A percentile compares a stretch with the other conserved stretches of the same genome.
phyloP scores from a whole-genome alignment of 139 green algal genomes.

The Picochlorum sp. region DNA sequence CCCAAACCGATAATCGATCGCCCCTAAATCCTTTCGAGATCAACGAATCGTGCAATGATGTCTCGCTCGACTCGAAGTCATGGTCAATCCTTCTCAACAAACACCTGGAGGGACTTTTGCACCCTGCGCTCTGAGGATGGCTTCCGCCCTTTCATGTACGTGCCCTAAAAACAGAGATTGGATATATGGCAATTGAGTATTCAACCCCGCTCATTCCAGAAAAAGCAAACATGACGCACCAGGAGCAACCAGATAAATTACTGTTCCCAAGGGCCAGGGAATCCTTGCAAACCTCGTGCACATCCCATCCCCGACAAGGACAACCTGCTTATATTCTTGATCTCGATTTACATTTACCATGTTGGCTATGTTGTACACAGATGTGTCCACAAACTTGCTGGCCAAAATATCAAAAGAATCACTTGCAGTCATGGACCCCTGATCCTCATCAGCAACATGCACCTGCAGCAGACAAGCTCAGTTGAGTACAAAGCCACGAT shows the following conservation, averaged over 20 bases:
- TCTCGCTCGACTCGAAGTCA: constrained; percentile 6
- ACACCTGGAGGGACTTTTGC: constrained; percentile 42
- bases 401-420: constrained; percentile 14
- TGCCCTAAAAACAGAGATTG: not conserved
- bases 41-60: constrained; percentile 20
- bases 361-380: constrained; percentile 27
- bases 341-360: constrained; percentile 45
- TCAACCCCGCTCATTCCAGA: not conserved
- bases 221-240: not conserved
- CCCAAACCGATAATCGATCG: constrained; percentile 60
- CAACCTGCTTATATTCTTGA: constrained; percentile 46
- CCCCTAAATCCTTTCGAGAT: constrained; percentile 34
- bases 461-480: too few relatives aligned
- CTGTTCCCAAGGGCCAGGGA: constrained; percentile 51
- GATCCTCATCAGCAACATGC: not conserved
- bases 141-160: constrained; percentile 37
- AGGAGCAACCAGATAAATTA: constrained; percentile 58
- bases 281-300: constrained; percentile 62
- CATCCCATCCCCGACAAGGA: constrained; percentile 62
- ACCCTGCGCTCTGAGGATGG: constrained; percentile 21
- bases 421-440: not conserved
- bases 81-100: constrained; percentile 45
- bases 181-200: not conserved
- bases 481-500: too few relatives aligned
- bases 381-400: constrained; percentile 29